Base-by-base conservation (phyloP, 768 basidiomycete genomes). In the Macrocybe gigantea region DNA sequence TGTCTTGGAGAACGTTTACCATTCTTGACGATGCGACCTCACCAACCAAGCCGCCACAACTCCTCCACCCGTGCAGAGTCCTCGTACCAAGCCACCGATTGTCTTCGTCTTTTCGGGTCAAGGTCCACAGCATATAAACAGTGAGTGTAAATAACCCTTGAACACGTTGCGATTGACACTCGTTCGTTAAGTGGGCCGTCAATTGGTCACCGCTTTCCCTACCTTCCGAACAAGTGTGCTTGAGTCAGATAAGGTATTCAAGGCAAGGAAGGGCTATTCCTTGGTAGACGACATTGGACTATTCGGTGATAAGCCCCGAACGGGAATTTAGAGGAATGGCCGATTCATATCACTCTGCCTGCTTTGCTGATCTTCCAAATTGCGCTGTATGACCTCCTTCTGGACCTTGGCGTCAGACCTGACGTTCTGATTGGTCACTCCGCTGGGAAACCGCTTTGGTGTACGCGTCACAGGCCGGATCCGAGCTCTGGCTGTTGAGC, bases 361-460 rank as follows among this genome's bases (percentile, higher is more conserved):
- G 58, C 73, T 1, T 52, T 76, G 14, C 58, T 70, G 1, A 72
- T 77, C 53, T 51, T 74, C 43, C 75, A 77, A 51, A 69, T 77
- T 7, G 75, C 73, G 0, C 46, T 75, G 5, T 65, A 67, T 50
- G 75, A 77, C 41, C 60, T 71, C 2, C 53, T 75, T 1, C 49
- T 49, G 1, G 60, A 62, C 40, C 38, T 73, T 10, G 68, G 70
- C 6, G 45, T 73, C 39, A 50, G 47, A 9, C 72, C 75, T 0
- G 64, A 72, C 38, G 56, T 60, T 5, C 56, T 75, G 11, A 41
- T 76, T 5, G 75, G 75, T 0, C 73, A 75, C 55, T 75, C 74
- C n/a, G 72, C 73, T 10, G 75, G 75, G 75, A 77, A 51, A 71
- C 72, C 0, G 68, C 69, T 0, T 42, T 75, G 13, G 49, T 75